These are phyloP conservation scores for Teunomyces lycoperdinae DNA, from an alignment of 805 yeast species.

Conservation along the genomic window DNA sequence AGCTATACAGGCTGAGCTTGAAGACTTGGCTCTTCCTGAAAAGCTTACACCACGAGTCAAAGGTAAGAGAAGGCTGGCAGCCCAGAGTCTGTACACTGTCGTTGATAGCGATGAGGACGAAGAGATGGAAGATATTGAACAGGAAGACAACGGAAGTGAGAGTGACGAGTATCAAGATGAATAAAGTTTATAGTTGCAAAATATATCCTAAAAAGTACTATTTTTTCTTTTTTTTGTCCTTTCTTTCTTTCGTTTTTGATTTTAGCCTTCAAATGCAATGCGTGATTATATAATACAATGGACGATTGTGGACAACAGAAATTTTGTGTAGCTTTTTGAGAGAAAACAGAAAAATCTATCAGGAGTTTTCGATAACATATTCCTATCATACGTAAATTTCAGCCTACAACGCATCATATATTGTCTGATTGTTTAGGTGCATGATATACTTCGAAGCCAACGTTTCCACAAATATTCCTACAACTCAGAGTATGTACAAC, in stretches of 20 bases:
- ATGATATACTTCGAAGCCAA: conserved; percentile 20
- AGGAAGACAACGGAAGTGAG: conserved; percentile 6
- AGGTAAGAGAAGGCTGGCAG: conserved; percentile 6
- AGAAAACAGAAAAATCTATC: not conserved
- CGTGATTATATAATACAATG: not conserved
- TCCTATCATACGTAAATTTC: no score
- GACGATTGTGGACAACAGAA: not conserved
- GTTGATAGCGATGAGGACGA: conserved; percentile 19
- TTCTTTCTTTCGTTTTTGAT: not conserved
- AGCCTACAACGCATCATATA: not conserved
- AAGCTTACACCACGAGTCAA: conserved; percentile 1
- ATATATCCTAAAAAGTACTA: not conserved
- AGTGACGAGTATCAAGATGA: conserved; percentile 12
- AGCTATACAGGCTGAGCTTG: conserved; percentile 20
- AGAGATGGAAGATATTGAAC: conserved; percentile 2
- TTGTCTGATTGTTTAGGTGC: not conserved
- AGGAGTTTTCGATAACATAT: no score
- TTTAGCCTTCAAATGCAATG: not conserved
- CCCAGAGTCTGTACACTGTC: conserved; percentile 9
- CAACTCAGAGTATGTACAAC: conserved; percentile 7
- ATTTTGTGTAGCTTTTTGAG: not conserved
- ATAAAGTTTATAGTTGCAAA: not conserved
- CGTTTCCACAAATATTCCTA: conserved; percentile 14
- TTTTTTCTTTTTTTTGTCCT: not conserved
- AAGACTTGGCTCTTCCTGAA: conserved; percentile 15